Evolutionary conservation across 2,329 filamentous ascomycete genomes (phyloP).

Genomic region (Arthrobotrys megalospora): DNA sequence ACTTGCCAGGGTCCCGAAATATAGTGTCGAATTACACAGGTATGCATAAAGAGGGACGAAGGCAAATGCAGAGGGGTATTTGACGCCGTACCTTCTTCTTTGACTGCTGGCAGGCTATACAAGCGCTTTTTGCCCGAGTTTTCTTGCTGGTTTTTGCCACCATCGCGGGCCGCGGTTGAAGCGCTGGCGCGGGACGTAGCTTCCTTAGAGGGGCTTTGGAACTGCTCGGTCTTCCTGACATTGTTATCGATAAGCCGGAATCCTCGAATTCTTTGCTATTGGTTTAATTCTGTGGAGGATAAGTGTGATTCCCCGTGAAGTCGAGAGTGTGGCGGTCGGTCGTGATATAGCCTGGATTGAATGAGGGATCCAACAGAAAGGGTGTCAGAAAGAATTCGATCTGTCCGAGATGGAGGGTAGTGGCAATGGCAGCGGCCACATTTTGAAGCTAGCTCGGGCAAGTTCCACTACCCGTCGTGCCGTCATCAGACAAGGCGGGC

Average conservation of each 20-base stretch:
- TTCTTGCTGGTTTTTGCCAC: constrained; percentile 44
- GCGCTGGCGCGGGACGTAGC: constrained; percentile 40
- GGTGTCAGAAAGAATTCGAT: constrained; percentile 2
- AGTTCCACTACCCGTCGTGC: constrained; percentile 19
- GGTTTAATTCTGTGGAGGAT: background rate
- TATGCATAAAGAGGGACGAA: background rate
- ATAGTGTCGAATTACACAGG: background rate
- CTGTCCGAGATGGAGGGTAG: constrained; percentile 8
- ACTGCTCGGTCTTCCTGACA: constrained; percentile 44
- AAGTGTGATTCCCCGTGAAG: background rate
- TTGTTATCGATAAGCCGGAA: constrained; percentile 9
- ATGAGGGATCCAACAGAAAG: background rate
- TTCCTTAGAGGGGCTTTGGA: constrained; percentile 42
- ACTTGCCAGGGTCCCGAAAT: background rate
- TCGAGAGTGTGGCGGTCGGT: background rate
- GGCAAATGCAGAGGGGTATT: background rate
- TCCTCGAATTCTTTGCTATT: background rate
- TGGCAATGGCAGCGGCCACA: constrained; percentile 1
- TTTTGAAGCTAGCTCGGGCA: constrained; percentile 21
- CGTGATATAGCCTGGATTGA: background rate
- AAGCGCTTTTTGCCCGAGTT: constrained; percentile 41
- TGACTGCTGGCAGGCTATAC: constrained; percentile 47
- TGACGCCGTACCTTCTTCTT: constrained; percentile 43
- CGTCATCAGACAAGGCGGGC: background rate
- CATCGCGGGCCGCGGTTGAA: constrained; percentile 43